These are phyloP conservation scores for Globisporangium parvum DNA, from an alignment of 352 stramenopile species.

Conservation along the genomic window DNA sequence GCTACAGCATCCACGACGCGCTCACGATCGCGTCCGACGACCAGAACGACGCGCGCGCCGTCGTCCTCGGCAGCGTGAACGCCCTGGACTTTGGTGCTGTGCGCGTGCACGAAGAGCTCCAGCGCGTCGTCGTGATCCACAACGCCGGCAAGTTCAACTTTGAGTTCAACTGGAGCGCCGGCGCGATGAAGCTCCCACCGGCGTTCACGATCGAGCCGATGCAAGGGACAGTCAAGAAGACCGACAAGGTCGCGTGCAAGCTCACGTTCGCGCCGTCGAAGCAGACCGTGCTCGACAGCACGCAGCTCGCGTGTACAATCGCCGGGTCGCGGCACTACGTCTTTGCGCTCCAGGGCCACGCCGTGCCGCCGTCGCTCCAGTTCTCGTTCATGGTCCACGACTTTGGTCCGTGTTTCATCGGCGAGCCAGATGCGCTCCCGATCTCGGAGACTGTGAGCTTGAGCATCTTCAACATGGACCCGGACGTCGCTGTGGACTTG, in stretches of 20 bases:
- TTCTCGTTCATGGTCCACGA: conserved; percentile 89
- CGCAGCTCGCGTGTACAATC: conserved; percentile 74
- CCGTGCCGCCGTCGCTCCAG: conserved; percentile 77
- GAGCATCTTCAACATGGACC: conserved; percentile 86
- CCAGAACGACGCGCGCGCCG: conserved; percentile 28
- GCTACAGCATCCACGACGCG: conserved; percentile 88
- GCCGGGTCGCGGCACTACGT: conserved; percentile 83
- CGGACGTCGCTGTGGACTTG: conserved; percentile 69
- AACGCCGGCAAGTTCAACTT: conserved; percentile 96
- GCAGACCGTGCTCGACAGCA: conserved; percentile 67
- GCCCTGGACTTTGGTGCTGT: conserved; percentile 86
- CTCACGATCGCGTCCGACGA: conserved; percentile 40
- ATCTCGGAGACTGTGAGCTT: conserved; percentile 54
- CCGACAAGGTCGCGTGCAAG: conserved; percentile 68
- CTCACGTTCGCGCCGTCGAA: conserved; percentile 75
- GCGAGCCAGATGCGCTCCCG: conserved; percentile 54
- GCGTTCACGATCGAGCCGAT: conserved; percentile 60
- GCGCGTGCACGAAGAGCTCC: conserved; percentile 73
- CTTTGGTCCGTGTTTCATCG: conserved; percentile 91
- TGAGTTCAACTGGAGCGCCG: conserved; percentile 84
- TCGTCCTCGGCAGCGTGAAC: conserved; percentile 26
- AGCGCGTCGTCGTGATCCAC: conserved; percentile 70
- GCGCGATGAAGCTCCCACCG: conserved; percentile 21
- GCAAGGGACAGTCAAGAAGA: conserved; percentile 86
- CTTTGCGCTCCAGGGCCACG: conserved; percentile 65